A percentile compares a stretch with the other conserved stretches of the same genome.
Evolutionary conservation across 768 basidiomycete genomes (phyloP).

Genomic region (Candolleomyces efflorescens): DNA sequence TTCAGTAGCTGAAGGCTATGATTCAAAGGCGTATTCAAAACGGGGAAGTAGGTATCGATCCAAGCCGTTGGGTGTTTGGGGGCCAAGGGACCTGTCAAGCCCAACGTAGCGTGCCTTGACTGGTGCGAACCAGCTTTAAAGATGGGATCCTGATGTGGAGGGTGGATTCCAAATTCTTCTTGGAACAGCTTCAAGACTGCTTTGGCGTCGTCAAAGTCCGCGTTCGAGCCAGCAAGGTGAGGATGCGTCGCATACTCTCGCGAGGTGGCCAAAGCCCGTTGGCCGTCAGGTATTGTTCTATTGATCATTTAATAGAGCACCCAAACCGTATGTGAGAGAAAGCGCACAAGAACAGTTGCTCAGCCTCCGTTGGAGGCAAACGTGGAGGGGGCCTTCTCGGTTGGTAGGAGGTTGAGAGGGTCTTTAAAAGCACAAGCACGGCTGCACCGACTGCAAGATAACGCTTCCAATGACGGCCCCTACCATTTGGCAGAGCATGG

Average conservation of each 20-base stretch:
- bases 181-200: conserved; percentile 67
- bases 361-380: conserved; percentile 21
- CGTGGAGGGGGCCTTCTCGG: background rate
- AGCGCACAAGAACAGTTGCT: conserved; percentile 29
- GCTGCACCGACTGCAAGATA: background rate
- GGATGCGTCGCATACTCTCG: conserved; percentile 61
- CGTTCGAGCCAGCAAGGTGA: conserved; percentile 64
- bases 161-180: conserved; percentile 50
- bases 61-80: conserved; percentile 54
- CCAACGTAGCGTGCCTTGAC: conserved; percentile 65
- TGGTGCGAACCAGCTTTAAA: conserved; percentile 65
- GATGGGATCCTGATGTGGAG: conserved; percentile 46
- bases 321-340: background rate
- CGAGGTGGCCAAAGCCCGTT: conserved; percentile 56
- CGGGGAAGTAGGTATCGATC: conserved; percentile 87
- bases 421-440: background rate
- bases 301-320: background rate
- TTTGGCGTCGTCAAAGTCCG: conserved; percentile 62
- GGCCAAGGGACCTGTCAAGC: conserved; percentile 35
- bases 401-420: background rate
- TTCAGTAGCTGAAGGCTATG: conserved; percentile 39
- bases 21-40: conserved; percentile 75
- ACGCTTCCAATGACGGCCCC: background rate
- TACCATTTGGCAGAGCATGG: background rate
- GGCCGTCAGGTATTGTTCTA: conserved; percentile 48